Percentiles rank a stretch among this genome's conserved stretches.
Evolutionary conservation across 1,139 yeast genomes (phyloP).

Genomic region (Yamadazyma oceani): DNA sequence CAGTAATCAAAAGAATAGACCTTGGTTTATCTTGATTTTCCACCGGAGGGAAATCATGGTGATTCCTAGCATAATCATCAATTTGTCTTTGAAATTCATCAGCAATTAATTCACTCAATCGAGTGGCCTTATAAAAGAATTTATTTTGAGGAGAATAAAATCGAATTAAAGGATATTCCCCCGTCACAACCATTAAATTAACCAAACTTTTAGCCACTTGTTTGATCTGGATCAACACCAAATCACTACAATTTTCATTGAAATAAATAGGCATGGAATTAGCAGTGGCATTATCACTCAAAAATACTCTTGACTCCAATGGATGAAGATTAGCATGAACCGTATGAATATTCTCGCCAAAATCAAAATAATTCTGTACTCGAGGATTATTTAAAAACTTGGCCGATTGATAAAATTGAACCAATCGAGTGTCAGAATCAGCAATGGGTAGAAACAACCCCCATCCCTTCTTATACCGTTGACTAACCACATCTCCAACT

Average conservation of each 20-base stretch:
- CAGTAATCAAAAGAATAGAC: conserved; percentile 73
- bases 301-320: conserved; percentile 40
- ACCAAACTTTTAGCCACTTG: conserved; percentile 64
- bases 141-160: conserved; percentile 57
- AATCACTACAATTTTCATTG: conserved; percentile 62
- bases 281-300: conserved; percentile 37
- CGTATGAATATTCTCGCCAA: conserved; percentile 27
- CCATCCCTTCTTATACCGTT: conserved; percentile 39
- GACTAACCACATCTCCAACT: conserved; percentile 40
- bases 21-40: conserved; percentile 59
- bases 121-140: conserved; percentile 50
- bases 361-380: conserved; percentile 31
- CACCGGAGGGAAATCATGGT: conserved; percentile 65
- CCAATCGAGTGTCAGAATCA: conserved; percentile 24
- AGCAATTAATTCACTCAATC: conserved; percentile 74
- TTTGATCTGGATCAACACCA: conserved; percentile 58
- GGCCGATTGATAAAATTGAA: conserved; percentile 25
- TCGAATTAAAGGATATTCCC: conserved; percentile 86
- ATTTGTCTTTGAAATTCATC: conserved; percentile 65
- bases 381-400: conserved; percentile 33
- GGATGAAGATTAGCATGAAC: conserved; percentile 33
- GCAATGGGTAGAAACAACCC: conserved; percentile 37
- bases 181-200: conserved; percentile 72
- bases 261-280: conserved; percentile 73
- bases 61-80: conserved; percentile 70